These are phyloP conservation scores for Tylopilus balloui DNA, from an alignment of 768 basidiomycete genomes.

Conservation along the genomic window DNA sequence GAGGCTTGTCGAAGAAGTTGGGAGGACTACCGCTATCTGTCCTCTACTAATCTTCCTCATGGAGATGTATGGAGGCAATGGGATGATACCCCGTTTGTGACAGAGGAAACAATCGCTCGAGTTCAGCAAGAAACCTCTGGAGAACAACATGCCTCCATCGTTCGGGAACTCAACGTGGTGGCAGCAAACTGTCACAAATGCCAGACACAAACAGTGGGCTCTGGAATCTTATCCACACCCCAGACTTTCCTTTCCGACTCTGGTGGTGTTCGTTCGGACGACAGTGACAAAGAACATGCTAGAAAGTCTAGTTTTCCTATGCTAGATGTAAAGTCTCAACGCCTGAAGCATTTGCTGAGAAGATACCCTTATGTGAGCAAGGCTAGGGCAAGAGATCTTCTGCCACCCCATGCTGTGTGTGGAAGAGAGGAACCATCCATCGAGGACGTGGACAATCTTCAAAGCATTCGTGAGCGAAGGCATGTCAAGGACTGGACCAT, in stretches of 20 bases:
- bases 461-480: neutral
- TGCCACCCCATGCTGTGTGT: neutral
- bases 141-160: constrained; percentile 1
- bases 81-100: neutral
- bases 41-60: neutral
- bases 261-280: no score
- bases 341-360: neutral
- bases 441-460: no score
- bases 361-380: neutral
- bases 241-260: no score
- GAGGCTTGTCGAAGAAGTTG: constrained; percentile 1
- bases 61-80: neutral
- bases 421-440: no score
- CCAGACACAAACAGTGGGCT: neutral
- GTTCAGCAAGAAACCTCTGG: neutral
- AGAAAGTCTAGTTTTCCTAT: no score
- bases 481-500: neutral
- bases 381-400: neutral
- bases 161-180: neutral
- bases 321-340: neutral
- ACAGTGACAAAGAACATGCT: neutral
- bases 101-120: neutral
- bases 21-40: constrained; percentile 2
- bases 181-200: neutral
- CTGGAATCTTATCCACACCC: no score